Evolutionary conservation across 2,329 filamentous ascomycete genomes (phyloP).

Genomic region (Aspergillus uvarum): DNA sequence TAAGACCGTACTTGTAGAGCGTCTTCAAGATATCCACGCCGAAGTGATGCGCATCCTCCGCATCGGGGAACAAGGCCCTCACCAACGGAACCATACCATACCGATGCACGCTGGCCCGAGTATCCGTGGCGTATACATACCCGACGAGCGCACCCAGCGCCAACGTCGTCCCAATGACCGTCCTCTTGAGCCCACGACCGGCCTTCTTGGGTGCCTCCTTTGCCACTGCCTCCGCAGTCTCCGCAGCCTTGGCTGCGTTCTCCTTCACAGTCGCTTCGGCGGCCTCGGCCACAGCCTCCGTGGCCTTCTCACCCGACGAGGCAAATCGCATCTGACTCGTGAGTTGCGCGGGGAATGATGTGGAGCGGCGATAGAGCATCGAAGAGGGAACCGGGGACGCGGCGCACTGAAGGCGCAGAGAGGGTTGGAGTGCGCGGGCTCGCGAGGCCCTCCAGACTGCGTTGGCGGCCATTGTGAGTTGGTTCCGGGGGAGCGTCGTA

Average conservation of each 20-base stretch:
- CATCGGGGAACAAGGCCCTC: constrained; percentile 44
- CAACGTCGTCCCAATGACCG: constrained; percentile 51
- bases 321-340: constrained; percentile 13
- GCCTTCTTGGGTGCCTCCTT: constrained; percentile 33
- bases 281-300: constrained; percentile 9
- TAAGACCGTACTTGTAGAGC: constrained; percentile 71
- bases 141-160: constrained; percentile 49
- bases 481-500: not conserved
- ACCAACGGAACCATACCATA: constrained; percentile 59
- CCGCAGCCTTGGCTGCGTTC: constrained; percentile 3
- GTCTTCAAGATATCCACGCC: constrained; percentile 70
- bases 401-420: constrained; percentile 15
- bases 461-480: constrained; percentile 21
- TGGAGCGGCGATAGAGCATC: constrained; percentile 16
- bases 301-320: constrained; percentile 3
- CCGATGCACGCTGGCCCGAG: constrained; percentile 67
- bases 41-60: constrained; percentile 85
- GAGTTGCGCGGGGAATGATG: constrained; percentile 8
- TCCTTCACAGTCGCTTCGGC: constrained; percentile 13
- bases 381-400: constrained; percentile 21
- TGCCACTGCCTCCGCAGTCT: constrained; percentile 13
- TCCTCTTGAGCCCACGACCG: constrained; percentile 29
- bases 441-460: constrained; percentile 26
- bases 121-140: constrained; percentile 73
- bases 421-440: constrained; percentile 23